Evolutionary conservation across 495 filamentous ascomycete genomes (phyloP), one percentile per base, ranked within the genome.

Genomic region (Penicillium taxi): DNA sequence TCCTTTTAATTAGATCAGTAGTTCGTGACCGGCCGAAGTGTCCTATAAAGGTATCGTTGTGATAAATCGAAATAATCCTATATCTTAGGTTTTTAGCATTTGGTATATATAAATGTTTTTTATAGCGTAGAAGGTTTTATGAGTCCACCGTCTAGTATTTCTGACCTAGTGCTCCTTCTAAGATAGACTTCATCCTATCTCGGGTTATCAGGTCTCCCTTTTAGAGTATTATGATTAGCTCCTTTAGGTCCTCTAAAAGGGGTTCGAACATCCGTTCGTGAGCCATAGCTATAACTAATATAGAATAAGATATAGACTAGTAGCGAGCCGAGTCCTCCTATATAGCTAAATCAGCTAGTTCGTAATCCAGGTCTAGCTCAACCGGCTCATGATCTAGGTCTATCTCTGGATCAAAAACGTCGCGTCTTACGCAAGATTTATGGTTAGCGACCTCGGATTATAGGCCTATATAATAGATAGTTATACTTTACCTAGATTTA

Each of bases 101-200:
- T 41, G 15, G 39, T 47, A 11, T 1, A 16, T 14, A 17, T 30
- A 13, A 12, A 47, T 17, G 27, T 11, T 19, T 11, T 23, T 22
- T 24, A 23, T 29, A 2, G 44, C 19, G 17, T 40, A 37, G 14
- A 50, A 35, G 5, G 39, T 21, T 46, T 28, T 16, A 12, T 53
- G 24, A 44, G 6, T 44, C 46, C 31, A 12, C 44, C 27, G 2
- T 39, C 4, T 21, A 13, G 0, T 9, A 13, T 23, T 6, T 2
- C 6, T 31, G 22, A 4, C 12, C n/a, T 23, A 23, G 5, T 16
- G 1, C 5, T 1, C 11, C 34, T 22, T n/a, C 15, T 33, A 17
- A 23, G 3, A 23, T 9, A 11, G 30, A 15, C 11, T 21, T 34
- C 1, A 44, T 11, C 19, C 7, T 23, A n/a, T n/a, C n/a, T n/a